A percentile compares a stretch with the other conserved stretches of the same genome.
Conservation (phyloP, 2,329 filamentous ascomycete genomes). For the Microdochium bolleyi region DNA sequence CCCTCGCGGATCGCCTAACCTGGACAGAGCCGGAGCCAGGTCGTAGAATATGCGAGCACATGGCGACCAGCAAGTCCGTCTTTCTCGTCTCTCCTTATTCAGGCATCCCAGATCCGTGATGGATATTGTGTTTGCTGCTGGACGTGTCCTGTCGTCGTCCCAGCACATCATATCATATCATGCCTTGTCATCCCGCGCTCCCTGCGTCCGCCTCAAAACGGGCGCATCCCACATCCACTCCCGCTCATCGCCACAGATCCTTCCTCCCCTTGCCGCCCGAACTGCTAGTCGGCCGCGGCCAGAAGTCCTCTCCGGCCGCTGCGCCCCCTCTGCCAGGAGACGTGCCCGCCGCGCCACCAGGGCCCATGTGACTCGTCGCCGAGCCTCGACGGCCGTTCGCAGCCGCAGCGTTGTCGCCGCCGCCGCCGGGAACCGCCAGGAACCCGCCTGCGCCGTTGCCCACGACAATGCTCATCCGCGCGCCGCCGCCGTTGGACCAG, state of each 20-base stretch:
- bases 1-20: no score
- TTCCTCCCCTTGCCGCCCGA: slow-evolving; percentile 27
- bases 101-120: no score
- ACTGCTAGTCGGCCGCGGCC: slow-evolving; percentile 35
- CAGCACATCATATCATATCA: background rate
- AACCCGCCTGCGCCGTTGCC: slow-evolving; percentile 44
- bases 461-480: slow-evolving; percentile 45
- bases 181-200: background rate
- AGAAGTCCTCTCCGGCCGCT: slow-evolving; percentile 21
- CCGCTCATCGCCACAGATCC: slow-evolving; percentile 37
- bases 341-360: background rate
- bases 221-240: no score
- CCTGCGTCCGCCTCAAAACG: no score
- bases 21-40: no score
- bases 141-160: no score
- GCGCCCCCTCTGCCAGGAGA: slow-evolving; percentile 1
- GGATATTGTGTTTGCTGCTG: no score
- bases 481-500: slow-evolving; percentile 41
- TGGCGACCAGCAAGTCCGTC: no score
- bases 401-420: slow-evolving; percentile 8
- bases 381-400: slow-evolving; percentile 12
- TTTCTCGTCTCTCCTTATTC: no score
- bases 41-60: no score
- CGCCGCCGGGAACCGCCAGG: slow-evolving; percentile 37
- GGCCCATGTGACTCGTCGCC: slow-evolving; percentile 5